Conservation (phyloP, 2,329 filamentous ascomycete genomes). For the Tolypocladium nubicola region DNA sequence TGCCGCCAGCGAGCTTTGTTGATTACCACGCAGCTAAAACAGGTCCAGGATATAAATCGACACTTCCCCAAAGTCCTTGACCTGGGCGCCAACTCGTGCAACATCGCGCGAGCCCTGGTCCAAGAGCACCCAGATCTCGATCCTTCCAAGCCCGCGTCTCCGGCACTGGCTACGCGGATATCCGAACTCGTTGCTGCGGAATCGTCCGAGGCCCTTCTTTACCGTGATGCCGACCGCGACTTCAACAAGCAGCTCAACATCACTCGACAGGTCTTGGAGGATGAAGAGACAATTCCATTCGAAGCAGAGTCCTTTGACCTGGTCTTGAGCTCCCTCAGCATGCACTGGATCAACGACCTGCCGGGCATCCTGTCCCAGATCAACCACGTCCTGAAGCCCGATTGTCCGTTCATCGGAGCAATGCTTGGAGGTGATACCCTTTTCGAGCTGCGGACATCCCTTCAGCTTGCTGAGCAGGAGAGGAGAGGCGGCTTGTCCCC, state of each 20-base stretch:
- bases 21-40: neutral
- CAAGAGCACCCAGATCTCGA: conserved; percentile 56
- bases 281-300: conserved; percentile 68
- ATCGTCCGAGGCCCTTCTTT: conserved; percentile 64
- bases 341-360: conserved; percentile 98
- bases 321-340: conserved; percentile 75
- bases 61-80: conserved; percentile 78
- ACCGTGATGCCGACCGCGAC: conserved; percentile 64
- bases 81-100: conserved; percentile 91
- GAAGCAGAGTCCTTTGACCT: conserved; percentile 72
- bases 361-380: conserved; percentile 76
- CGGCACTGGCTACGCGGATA: conserved; percentile 62
- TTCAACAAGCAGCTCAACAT: conserved; percentile 69
- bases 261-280: conserved; percentile 61
- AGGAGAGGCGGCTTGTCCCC: conserved; percentile 84
- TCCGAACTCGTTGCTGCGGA: conserved; percentile 71
- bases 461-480: conserved; percentile 88
- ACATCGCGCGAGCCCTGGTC: conserved; percentile 75
- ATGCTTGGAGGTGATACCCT: conserved; percentile 96
- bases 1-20: neutral
- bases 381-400: conserved; percentile 79
- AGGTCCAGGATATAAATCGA: conserved; percentile 74
- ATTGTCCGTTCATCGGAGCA: conserved; percentile 83
- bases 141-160: conserved; percentile 41
- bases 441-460: conserved; percentile 83